A percentile compares a stretch with the other conserved stretches of the same genome.
These are phyloP conservation scores for Takashimella tepidaria DNA, from an alignment of 1,284 basidiomycete genomes.

Conservation along the genomic window DNA sequence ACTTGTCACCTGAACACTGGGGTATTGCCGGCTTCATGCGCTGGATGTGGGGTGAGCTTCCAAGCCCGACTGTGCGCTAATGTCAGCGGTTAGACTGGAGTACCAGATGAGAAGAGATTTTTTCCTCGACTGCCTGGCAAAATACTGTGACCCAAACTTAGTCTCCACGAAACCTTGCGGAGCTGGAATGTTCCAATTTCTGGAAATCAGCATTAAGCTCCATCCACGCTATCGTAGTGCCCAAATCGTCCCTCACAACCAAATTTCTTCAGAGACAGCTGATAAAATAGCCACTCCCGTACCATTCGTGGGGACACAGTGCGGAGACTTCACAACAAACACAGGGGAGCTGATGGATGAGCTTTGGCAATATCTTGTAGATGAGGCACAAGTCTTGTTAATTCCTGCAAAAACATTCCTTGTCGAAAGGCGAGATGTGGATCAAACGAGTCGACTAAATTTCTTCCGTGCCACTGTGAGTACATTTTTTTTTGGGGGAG, in stretches of 20 bases:
- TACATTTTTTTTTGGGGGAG: no score
- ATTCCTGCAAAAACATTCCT: constrained; percentile 50
- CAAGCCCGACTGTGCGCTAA: background rate
- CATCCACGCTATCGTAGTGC: constrained; percentile 19
- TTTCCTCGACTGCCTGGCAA: constrained; percentile 41
- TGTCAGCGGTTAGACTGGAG: constrained; percentile 43
- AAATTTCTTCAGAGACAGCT: background rate
- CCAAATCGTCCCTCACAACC: background rate
- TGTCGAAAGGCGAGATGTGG: constrained; percentile 41
- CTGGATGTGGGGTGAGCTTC: constrained; percentile 30
- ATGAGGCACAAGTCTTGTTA: constrained; percentile 45
- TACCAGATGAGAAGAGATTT: constrained; percentile 51
- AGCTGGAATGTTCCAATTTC: constrained; percentile 51
- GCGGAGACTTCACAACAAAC: constrained; percentile 31
- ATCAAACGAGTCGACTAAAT: constrained; percentile 42
- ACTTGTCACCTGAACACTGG: constrained; percentile 49
- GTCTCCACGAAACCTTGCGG: constrained; percentile 42
- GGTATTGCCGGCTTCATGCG: constrained; percentile 48
- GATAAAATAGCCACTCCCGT: background rate
- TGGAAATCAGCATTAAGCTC: constrained; percentile 9
- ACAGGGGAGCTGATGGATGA: constrained; percentile 49
- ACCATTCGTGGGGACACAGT: background rate
- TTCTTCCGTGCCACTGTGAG: constrained; percentile 48
- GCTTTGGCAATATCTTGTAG: constrained; percentile 47
- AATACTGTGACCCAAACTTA: constrained; percentile 33